Evolutionary conservation across 2,329 filamentous ascomycete genomes (phyloP).

Genomic region (Colletotrichum caudatum): DNA sequence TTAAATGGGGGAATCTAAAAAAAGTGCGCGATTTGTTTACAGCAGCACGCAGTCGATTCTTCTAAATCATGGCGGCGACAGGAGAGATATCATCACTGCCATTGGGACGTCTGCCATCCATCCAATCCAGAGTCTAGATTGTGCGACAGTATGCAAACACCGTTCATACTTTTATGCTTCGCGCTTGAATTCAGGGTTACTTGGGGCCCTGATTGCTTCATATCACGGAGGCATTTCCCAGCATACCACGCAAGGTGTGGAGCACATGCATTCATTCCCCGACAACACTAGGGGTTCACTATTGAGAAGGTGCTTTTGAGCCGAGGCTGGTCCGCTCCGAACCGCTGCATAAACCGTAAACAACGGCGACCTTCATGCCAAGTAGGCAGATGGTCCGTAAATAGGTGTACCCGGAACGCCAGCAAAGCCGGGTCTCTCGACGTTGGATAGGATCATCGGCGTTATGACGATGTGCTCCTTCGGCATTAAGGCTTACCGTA

Average conservation of each 20-base stretch:
- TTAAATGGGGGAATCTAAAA: background rate
- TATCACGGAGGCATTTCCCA: background rate
- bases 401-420: conserved; percentile 16
- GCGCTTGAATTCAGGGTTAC: background rate
- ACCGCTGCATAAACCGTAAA: background rate
- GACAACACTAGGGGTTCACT: background rate
- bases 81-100: background rate
- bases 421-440: conserved; percentile 16
- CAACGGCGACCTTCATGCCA: conserved; percentile 6
- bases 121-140: background rate
- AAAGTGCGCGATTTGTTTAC: background rate
- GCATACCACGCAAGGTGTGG: background rate
- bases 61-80: background rate
- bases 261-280: conserved; percentile 16
- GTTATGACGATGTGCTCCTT: conserved; percentile 28
- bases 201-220: background rate
- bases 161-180: background rate
- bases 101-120: background rate
- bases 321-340: conserved; percentile 32
- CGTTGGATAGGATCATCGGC: conserved; percentile 19
- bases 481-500: conserved; percentile 19
- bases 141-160: conserved; percentile 3
- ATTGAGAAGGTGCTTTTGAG: background rate
- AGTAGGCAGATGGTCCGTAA: background rate
- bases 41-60: background rate